phyloP scores from a whole-genome alignment of 208 protist genomes.

The Angomonas deanei region DNA sequence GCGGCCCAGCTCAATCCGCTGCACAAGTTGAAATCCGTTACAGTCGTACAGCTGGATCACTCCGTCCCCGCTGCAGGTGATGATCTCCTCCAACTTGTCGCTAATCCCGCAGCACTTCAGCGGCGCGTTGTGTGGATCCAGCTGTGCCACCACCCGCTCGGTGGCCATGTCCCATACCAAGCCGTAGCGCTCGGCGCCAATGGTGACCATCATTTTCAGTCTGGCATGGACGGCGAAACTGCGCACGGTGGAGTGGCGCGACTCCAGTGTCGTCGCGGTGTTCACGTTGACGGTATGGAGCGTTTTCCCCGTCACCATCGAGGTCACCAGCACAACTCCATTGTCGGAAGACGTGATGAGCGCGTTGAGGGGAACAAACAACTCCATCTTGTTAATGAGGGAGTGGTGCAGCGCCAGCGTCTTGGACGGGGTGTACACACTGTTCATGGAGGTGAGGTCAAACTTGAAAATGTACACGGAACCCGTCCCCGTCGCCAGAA shows the following conservation, averaged over 20 bases:
- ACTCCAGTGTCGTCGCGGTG: not conserved
- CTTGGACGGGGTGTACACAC: slow-evolving; percentile 30
- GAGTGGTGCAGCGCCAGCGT: slow-evolving; percentile 40
- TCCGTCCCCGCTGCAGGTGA: slow-evolving; percentile 58
- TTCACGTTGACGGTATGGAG: slow-evolving; percentile 36
- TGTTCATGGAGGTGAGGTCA: slow-evolving; percentile 13
- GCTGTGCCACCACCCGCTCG: slow-evolving; percentile 42
- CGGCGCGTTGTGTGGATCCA: slow-evolving; percentile 63
- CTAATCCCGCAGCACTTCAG: slow-evolving; percentile 51
- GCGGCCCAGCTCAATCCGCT: slow-evolving; percentile 36
- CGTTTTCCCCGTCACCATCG: slow-evolving; percentile 41
- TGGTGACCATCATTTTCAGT: slow-evolving; percentile 64
- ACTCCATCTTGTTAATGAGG: slow-evolving; percentile 64
- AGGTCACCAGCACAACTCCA: slow-evolving; percentile 61
- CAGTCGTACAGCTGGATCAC: slow-evolving; percentile 63
- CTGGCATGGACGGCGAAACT: slow-evolving; percentile 54
- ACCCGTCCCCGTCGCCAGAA: slow-evolving; percentile 59
- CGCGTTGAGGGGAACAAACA: slow-evolving; percentile 45
- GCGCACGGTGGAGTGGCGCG: slow-evolving; percentile 44
- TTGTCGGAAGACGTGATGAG: slow-evolving; percentile 66
- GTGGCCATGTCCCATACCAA: slow-evolving; percentile 80
- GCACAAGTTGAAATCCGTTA: slow-evolving; percentile 49
- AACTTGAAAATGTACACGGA: slow-evolving; percentile 58
- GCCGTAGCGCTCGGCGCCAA: slow-evolving; percentile 64
- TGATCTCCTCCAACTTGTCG: slow-evolving; percentile 33